Percentiles rank a stretch among this genome's conserved stretches.
Evolutionary conservation across 176 grass and related monocot genomes (phyloP).

Genomic region (Triticum aestivum): DNA sequence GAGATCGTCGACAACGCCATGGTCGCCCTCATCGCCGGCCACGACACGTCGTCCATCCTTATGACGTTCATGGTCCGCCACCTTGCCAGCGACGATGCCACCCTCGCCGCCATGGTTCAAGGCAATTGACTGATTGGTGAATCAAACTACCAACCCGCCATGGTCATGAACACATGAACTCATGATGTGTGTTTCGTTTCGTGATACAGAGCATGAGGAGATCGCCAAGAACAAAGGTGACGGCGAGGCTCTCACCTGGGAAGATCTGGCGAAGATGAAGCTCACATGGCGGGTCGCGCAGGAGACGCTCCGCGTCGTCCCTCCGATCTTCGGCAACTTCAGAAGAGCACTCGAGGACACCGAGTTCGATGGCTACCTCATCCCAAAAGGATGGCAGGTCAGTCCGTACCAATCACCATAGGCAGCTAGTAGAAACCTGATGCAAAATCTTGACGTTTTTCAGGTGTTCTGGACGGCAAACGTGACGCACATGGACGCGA

Average conservation of each 20-base stretch:
- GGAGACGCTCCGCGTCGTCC: constrained; percentile 42
- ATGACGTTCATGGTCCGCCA: constrained; percentile 59
- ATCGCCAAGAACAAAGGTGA: constrained; percentile 32
- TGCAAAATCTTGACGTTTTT: no score
- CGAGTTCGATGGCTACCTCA: constrained; percentile 46
- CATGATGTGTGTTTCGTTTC: no score
- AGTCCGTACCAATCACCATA: no score
- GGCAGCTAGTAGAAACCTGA: no score
- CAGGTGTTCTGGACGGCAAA: no score
- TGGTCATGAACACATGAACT: no score
- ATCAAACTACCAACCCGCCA: no score
- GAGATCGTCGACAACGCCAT: constrained; percentile 50
- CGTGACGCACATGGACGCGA: no score
- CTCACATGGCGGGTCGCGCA: constrained; percentile 43
- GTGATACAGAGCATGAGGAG: no score
- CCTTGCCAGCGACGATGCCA: constrained; percentile 39
- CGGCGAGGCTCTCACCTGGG: constrained; percentile 35
- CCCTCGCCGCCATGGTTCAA: constrained; percentile 27
- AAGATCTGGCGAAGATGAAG: constrained; percentile 41
- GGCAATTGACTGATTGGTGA: neutral
- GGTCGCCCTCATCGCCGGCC: constrained; percentile 29
- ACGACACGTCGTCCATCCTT: constrained; percentile 52
- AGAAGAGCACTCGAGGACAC: constrained; percentile 36
- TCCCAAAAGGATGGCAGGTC: constrained; percentile 46
- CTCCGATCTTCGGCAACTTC: constrained; percentile 52